Evolutionary conservation across 2,329 filamentous ascomycete species (phyloP).

Genomic region (Scedosporium apiospermum): DNA sequence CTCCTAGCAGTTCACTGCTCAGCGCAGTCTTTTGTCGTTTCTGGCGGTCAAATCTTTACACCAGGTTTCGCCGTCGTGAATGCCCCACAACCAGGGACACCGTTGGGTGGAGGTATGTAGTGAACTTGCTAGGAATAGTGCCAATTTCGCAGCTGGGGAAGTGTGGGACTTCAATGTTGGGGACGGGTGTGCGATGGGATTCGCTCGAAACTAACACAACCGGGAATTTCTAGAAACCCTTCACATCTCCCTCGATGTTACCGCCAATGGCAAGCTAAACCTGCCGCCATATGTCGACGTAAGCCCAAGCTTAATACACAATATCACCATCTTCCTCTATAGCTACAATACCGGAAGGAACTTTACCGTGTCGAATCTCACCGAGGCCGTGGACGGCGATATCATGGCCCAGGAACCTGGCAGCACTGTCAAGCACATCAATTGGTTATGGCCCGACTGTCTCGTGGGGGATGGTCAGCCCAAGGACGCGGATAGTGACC

Average conservation of each 20-base stretch:
- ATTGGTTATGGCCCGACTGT: slow-evolving; percentile 63
- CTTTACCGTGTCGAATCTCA: slow-evolving; percentile 59
- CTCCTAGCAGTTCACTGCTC: slow-evolving; percentile 17
- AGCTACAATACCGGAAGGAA: slow-evolving; percentile 54
- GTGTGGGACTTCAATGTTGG: not conserved
- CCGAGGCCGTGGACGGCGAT: slow-evolving; percentile 37
- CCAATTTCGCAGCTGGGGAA: not conserved
- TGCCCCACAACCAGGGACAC: slow-evolving; percentile 55
- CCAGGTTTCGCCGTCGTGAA: slow-evolving; percentile 59
- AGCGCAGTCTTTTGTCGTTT: slow-evolving; percentile 42
- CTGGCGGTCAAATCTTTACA: slow-evolving; percentile 59
- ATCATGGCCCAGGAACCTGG: slow-evolving; percentile 55
- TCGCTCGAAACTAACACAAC: slow-evolving; percentile 17
- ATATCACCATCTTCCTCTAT: slow-evolving; percentile 58
- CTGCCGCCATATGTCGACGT: slow-evolving; percentile 45
- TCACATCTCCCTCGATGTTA: slow-evolving; percentile 58
- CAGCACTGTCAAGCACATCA: slow-evolving; percentile 65
- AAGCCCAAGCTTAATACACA: slow-evolving; percentile 47
- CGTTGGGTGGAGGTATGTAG: slow-evolving; percentile 49
- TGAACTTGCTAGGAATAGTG: not conserved
- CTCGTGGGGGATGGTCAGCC: slow-evolving; percentile 51
- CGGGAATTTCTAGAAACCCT: slow-evolving; percentile 32
- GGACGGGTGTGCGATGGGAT: not conserved
- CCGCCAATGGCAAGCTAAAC: slow-evolving; percentile 54
- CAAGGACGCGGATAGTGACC: slow-evolving; percentile 32